Base-by-base conservation (phyloP, 345 rosid genomes). In the Populus alba region DNA sequence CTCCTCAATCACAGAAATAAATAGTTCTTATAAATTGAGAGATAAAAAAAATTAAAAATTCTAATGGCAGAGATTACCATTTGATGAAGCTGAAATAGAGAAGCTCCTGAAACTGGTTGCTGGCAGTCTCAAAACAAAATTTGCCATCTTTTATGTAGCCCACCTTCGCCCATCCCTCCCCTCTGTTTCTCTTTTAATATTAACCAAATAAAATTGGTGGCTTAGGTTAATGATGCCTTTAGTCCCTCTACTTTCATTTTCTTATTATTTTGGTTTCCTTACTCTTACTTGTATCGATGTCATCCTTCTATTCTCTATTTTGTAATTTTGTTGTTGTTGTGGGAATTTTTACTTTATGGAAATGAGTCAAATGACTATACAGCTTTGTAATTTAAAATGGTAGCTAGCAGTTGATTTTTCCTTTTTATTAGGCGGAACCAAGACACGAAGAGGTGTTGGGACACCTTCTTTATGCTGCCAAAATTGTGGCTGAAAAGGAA, bases 401-500 rank as follows among this genome's bases (percentile, higher is more conserved):
- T 55, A 55, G 12, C 4, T 57, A n/a, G 12, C 63, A 22, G 10
- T 4, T 57, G 51, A 53, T 17, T 55, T 2, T 31, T 11, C 53
- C 67, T 77, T 59, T 25, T 59, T 77, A 57, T 59, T 83, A 94
- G 98, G 98, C 97, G n/a, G 97, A 94, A 83, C 75, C 86, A 76
- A 89, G 83, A 79, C 98, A 96, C 51, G 77, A 73, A 53, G 94
- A 91, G 76, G 85, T 96, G 80, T 89, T 94, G 61, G 97, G 95
- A 47, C 86, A 79, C 66, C 99, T 96, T 79, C 90, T 94, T 33
- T 84, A 78, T 49, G 97, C 91, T 43, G 89, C 98, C 9, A 91
- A 87, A 89, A 82, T 88, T 77, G 99, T 92, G 78, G 99, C 99
- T 47, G 97, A 94, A 80, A 92, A 86, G 77, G 99, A 96, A 85